Evolutionary conservation across 768 basidiomycete genomes (phyloP).

Genomic region (Clavulina sp.): DNA sequence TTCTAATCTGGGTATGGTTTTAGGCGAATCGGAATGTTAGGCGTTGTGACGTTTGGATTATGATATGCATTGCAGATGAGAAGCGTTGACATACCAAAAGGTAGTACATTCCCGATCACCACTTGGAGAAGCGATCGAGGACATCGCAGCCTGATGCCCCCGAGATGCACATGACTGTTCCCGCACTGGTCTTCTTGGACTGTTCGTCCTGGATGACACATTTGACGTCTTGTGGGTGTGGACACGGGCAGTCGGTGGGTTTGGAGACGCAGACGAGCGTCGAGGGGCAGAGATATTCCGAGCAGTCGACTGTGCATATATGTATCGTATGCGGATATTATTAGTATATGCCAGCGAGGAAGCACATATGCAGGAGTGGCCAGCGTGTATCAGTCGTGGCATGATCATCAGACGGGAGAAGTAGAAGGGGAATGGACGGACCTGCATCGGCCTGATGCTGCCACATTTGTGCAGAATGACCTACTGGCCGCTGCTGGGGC

Average conservation of each 20-base stretch:
- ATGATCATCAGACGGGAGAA: too few species aligned
- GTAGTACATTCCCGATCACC: too few species aligned
- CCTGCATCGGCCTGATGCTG: not conserved
- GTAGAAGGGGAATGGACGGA: not conserved
- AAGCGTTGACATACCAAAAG: too few species aligned
- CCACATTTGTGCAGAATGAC: not conserved
- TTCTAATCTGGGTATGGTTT: too few species aligned
- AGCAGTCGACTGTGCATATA: slow-evolving; percentile 1
- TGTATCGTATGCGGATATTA: not conserved
- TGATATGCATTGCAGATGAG: too few species aligned
- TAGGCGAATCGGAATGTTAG: too few species aligned
- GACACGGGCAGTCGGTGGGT: slow-evolving; percentile 9
- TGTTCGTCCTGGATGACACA: slow-evolving; percentile 9
- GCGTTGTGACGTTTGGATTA: too few species aligned
- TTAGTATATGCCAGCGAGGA: too few species aligned
- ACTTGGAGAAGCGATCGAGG: not conserved
- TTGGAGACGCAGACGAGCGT: slow-evolving; percentile 10
- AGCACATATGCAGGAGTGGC: not conserved
- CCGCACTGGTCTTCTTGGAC: not conserved
- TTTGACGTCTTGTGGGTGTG: slow-evolving; percentile 8
- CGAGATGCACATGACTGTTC: slow-evolving; percentile 8
- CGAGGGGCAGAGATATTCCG: slow-evolving; percentile 7
- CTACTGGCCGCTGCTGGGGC: not conserved
- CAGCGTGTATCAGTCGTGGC: not conserved
- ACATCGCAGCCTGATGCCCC: slow-evolving; percentile 1